Conservation (phyloP, 441 rosid genomes). For the Corymbia citriodora region DNA sequence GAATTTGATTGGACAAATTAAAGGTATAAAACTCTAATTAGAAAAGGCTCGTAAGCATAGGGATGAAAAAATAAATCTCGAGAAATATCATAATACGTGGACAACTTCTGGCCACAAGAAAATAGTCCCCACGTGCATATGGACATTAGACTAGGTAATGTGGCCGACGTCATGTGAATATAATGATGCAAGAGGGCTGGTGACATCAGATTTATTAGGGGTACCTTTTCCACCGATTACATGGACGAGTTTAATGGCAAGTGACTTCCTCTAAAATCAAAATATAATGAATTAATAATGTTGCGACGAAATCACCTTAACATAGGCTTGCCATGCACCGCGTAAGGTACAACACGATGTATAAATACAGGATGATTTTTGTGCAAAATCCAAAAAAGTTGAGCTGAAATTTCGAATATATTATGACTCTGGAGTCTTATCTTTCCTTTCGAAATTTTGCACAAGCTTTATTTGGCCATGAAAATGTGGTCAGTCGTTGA, state of each 20-base stretch:
- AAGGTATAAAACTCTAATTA: background rate
- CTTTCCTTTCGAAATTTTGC: background rate
- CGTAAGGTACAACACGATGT: rapidly evolving
- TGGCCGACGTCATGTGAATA: background rate
- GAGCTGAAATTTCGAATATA: background rate
- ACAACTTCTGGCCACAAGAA: background rate
- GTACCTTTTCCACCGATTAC: background rate
- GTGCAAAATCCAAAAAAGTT: background rate
- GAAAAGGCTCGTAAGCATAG: background rate
- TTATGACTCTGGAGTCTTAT: background rate
- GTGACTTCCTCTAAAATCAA: background rate
- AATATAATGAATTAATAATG: background rate
- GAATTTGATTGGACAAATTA: background rate
- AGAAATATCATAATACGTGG: background rate
- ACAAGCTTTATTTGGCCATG: rapidly evolving
- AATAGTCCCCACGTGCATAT: background rate
- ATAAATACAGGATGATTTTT: background rate
- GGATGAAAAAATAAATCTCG: background rate
- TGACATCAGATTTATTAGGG: background rate
- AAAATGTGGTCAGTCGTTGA: background rate
- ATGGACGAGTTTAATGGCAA: background rate
- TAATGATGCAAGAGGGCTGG: background rate
- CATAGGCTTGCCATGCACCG: background rate
- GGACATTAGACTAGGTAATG: background rate
- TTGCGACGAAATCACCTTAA: rapidly evolving